Percentiles rank a stretch among this genome's conserved stretches.
Conservation (phyloP, 2,329 filamentous ascomycete genomes). For the Neofusicoccum laricinum region DNA sequence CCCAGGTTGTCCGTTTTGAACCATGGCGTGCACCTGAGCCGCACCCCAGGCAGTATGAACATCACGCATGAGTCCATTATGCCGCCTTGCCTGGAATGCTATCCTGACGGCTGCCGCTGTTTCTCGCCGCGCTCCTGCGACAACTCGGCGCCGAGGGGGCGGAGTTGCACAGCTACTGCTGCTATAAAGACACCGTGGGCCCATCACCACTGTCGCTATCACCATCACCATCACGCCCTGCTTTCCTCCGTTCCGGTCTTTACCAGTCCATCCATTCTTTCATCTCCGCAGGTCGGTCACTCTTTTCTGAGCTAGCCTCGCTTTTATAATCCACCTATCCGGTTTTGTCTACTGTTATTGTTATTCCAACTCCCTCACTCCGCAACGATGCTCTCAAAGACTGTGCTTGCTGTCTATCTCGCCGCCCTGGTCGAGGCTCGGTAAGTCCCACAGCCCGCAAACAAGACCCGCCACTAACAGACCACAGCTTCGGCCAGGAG, state of each 20-base stretch:
- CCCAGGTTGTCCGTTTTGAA: not conserved
- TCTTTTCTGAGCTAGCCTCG: slow-evolving; percentile 36
- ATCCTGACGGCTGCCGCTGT: not conserved
- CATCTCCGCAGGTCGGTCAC: slow-evolving; percentile 32
- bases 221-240: not conserved
- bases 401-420: not conserved
- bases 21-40: not conserved
- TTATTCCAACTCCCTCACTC: not conserved
- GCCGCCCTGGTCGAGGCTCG: slow-evolving; percentile 32
- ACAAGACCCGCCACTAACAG: not conserved
- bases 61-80: not conserved
- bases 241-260: slow-evolving; percentile 3
- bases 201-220: not conserved
- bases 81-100: not conserved
- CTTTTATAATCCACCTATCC: slow-evolving; percentile 19
- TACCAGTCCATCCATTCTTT: slow-evolving; percentile 21
- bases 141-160: not conserved
- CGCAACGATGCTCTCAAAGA: not conserved
- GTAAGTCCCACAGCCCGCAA: not conserved
- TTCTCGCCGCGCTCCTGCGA: not conserved
- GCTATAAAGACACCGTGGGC: not conserved
- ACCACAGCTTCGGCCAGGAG: slow-evolving; percentile 59
- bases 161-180: not conserved
- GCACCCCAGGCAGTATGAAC: not conserved
- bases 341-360: slow-evolving; percentile 18